Base-by-base conservation (phyloP, 73 alveolate genomes). In the Durusdinium trenchii region DNA sequence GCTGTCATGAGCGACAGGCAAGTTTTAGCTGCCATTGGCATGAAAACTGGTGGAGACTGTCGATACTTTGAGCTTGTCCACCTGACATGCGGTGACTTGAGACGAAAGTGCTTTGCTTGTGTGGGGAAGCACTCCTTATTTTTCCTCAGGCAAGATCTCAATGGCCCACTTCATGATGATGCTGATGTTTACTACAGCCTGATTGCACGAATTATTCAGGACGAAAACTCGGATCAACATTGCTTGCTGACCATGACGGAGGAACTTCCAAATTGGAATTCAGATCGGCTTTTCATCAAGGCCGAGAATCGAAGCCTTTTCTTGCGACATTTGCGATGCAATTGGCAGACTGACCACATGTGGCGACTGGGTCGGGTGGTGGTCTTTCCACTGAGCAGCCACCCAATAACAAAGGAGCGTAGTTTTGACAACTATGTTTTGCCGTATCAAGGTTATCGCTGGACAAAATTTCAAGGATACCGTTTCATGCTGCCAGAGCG, bases 321-420 rank as follows among this genome's bases (percentile, higher is more conserved):
- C 93, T 40, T 93, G 43, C 81, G 48, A 40, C 92, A 75, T 64
- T 51, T 93, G 60, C 91, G 91, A 20, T 73, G 91, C 92, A 75
- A 61, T 43, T 93, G 98, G 98, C 98, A 93, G 42, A 93, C 98
- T 3, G 98, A 93, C 73, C 92, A 93, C 82, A 93, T 93, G 98
- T 93, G 91, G 93, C 60, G 98, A 50, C 92, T 93, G 9, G 98
- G 98, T 40, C 92, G 92, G 82, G 98, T 93, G 60, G 91, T 73
- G 64, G 64, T 93, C 20, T 93, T 93, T 40, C 98, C 98, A n/a
- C 47, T 73, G 73, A 75, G 91, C 98, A 54, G 64, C 48, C 73
- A 93, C 42, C 98, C 98, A 14, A 75, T 93, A 26, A 93, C 92
- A 75, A 75, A 75, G 46, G 93, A 75, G 98, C 62, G 62, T 9